Base-by-base conservation (phyloP, 176 grass and related monocot species). In the Carex littledalei region DNA sequence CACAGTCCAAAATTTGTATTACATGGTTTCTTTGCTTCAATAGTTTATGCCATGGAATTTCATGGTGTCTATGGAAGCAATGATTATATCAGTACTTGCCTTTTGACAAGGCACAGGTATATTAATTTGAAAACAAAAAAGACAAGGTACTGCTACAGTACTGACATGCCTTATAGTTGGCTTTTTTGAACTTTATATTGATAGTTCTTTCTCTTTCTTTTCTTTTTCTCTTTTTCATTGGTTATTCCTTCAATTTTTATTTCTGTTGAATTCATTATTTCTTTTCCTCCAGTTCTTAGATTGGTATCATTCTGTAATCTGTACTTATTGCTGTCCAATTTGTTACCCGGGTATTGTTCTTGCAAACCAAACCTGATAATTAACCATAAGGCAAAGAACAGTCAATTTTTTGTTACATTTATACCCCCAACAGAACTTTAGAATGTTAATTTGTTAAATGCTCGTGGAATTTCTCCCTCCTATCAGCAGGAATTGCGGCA, bases 401-500 rank as follows among this genome's bases (percentile, higher is more conserved):
- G 45, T 21, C n/a, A 74, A 52, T 34, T 8, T 57, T 56, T 78
- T 34, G 18, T 78, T 57, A 5, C 26, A 52, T 31, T 45, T 75
- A 22, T n/a, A 78, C 6, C 7, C 22, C 49, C 52, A 57, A 56
- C 21, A 56, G 15, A 17, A 78, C 39, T 12, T 72, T 18, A 60
- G 17, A 60, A 72, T 47, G 52, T 21, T 72, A 18, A 56, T 56
- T 50, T 34, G 74, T 52, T 78, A 56, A 78, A 18, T 78, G 22
- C 7, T 78, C 12, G 17, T 18, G 13, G 11, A 63, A 17, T 78
- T 5, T 47, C 14, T 81, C 6, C 35, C 3, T 10, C 20, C 18
- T 70, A 63, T 59, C 67, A 35, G 2, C 73, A 92, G 91, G 90
- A 39, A 87, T 94, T 31, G 57, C 90, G n/a, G 76, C 43, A 69